A percentile compares a stretch with the other conserved stretches of the same genome.
Evolutionary conservation across 202 grass and related monocot species (phyloP).

Genomic region (Carex arenaria): DNA sequence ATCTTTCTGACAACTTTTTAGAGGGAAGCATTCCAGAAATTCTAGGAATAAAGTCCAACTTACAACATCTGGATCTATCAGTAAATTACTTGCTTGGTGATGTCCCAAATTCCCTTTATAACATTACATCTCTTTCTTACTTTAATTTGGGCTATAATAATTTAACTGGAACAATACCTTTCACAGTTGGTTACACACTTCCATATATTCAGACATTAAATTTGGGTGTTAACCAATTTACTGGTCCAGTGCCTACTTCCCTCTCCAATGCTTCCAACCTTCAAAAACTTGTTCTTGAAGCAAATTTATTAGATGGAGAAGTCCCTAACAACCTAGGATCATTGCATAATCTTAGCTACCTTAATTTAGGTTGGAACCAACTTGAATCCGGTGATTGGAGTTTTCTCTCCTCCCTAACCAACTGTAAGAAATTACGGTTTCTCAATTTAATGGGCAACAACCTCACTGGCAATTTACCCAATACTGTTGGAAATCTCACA

Average conservation of each 20-base stretch:
- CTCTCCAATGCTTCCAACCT: constrained; percentile 25
- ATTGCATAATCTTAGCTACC: constrained; percentile 7
- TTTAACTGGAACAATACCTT: constrained; percentile 17
- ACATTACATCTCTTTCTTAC: background rate
- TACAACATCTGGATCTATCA: background rate
- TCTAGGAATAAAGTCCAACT: background rate
- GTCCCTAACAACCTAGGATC: constrained; percentile 29
- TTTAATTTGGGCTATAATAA: constrained; percentile 18
- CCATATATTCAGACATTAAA: constrained; percentile 16
- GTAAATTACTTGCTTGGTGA: constrained; percentile 16
- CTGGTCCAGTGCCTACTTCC: constrained; percentile 13
- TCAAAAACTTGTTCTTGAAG: background rate
- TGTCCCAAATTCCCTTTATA: constrained; percentile 25
- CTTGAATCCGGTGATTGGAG: constrained; percentile 28
- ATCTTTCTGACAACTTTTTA: constrained; percentile 16
- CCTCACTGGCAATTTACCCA: constrained; percentile 16
- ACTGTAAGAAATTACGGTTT: background rate
- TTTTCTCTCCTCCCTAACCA: constrained; percentile 2
- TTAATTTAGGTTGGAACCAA: constrained; percentile 29
- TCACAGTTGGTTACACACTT: constrained; percentile 28
- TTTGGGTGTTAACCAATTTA: background rate
- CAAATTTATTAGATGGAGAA: constrained; percentile 25
- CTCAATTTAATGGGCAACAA: background rate
- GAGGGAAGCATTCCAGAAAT: constrained; percentile 30
- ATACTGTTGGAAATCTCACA: constrained; percentile 21